Percentiles rank a stretch among this genome's conserved stretches.
phyloP scores from a whole-genome alignment of 2,329 filamentous ascomycete genomes.

The Sporothrix curviconia region DNA sequence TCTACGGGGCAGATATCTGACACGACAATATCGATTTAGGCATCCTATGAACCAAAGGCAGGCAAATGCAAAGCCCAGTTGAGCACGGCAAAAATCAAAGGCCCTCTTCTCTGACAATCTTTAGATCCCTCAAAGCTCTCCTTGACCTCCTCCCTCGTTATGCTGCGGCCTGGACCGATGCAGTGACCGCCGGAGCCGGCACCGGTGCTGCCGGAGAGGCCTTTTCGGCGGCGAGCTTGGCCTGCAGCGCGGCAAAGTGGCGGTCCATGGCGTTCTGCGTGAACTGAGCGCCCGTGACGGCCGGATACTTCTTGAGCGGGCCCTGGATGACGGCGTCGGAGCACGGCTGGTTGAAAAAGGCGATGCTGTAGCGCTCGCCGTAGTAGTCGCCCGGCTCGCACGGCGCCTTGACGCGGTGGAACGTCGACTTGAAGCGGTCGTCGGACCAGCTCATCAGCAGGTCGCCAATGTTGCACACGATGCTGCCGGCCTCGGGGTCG shows the following conservation, averaged over 20 bases:
- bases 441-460: constrained; percentile 62
- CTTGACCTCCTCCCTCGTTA: background rate
- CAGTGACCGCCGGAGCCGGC: background rate
- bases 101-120: too few species aligned
- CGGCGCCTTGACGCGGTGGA: constrained; percentile 58
- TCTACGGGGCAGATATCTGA: background rate
- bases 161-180: background rate
- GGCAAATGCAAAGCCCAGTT: too few species aligned
- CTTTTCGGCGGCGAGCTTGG: constrained; percentile 14
- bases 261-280: constrained; percentile 30
- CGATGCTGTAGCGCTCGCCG: constrained; percentile 57
- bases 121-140: background rate
- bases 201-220: background rate
- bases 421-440: constrained; percentile 60
- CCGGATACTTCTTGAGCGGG: constrained; percentile 54
- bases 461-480: constrained; percentile 62
- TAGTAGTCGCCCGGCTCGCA: constrained; percentile 47
- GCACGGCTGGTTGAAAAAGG: constrained; percentile 54
- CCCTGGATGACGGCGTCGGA: constrained; percentile 54
- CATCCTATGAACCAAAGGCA: background rate
- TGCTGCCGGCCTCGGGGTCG: constrained; percentile 45
- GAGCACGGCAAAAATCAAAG: background rate
- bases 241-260: constrained; percentile 23
- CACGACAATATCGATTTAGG: background rate
- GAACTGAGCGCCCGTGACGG: constrained; percentile 55